phyloP scores from a whole-genome alignment of 2,329 filamentous ascomycete genomes.

The Nemania sp. region DNA sequence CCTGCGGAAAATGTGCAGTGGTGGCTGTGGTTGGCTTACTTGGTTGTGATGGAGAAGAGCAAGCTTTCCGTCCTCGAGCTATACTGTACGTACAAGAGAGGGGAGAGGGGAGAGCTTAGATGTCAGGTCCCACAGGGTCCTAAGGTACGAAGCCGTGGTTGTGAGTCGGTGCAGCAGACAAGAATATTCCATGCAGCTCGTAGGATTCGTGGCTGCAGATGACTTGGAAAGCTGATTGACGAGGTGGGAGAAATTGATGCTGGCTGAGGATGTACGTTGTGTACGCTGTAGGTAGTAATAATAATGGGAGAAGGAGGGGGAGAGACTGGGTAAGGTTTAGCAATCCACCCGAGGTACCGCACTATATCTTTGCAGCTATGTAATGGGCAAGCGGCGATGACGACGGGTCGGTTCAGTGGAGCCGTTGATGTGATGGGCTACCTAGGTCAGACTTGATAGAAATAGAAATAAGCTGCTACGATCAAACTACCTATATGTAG shows the following conservation, averaged over 20 bases:
- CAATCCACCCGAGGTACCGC: slow-evolving; percentile 18
- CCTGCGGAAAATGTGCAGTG: slow-evolving; percentile 3
- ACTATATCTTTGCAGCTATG: slow-evolving; percentile 2
- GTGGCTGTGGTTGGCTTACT: slow-evolving; percentile 33
- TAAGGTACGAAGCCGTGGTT: slow-evolving; percentile 4
- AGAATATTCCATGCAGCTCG: slow-evolving; percentile 34
- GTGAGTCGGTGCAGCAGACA: slow-evolving; percentile 18
- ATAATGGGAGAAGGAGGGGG: slow-evolving; percentile 29
- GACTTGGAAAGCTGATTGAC: slow-evolving; percentile 25
- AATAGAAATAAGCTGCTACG: background rate
- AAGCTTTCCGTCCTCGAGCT: slow-evolving; percentile 23
- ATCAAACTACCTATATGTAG: background rate
- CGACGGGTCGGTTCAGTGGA: slow-evolving; percentile 24
- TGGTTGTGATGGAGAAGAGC: slow-evolving; percentile 19
- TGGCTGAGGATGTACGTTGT: slow-evolving; percentile 29
- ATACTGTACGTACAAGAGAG: too few relatives aligned
- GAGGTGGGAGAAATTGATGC: slow-evolving; percentile 21
- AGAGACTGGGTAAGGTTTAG: slow-evolving; percentile 31
- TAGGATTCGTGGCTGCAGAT: slow-evolving; percentile 31
- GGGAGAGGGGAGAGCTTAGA: slow-evolving; percentile 24
- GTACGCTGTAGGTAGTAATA: slow-evolving; percentile 9
- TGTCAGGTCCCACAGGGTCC: slow-evolving; percentile 11
- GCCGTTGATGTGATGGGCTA: too few relatives aligned
- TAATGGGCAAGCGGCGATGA: slow-evolving; percentile 25
- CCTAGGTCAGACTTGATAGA: too few relatives aligned